Conservation (phyloP, 108 stramenopile genomes). For the Nitzschia sp. region DNA sequence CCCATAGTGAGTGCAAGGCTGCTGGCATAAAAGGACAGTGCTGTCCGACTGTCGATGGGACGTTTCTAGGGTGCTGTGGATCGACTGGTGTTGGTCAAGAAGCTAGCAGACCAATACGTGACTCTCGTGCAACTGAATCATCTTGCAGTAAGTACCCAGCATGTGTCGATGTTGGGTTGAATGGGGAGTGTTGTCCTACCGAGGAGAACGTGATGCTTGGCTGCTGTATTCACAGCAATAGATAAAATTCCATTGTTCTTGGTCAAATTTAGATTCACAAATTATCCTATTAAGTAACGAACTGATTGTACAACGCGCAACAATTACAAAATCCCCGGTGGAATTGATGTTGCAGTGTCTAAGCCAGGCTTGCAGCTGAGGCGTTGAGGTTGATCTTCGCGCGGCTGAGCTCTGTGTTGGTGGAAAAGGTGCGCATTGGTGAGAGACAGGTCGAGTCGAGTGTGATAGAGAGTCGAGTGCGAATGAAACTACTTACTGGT, state of each 20-base stretch:
- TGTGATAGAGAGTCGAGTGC: conserved; percentile 1
- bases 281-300: conserved; percentile 10
- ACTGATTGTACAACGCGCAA: conserved; percentile 21
- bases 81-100: background rate
- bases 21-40: conserved; percentile 39
- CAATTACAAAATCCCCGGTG: conserved; percentile 16
- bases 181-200: conserved; percentile 64
- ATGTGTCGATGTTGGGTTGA: conserved; percentile 35
- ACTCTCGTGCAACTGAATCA: background rate
- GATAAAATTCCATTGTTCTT: no score
- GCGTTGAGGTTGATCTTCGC: conserved; percentile 59
- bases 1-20: conserved; percentile 27
- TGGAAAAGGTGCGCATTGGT: conserved; percentile 10
- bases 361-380: conserved; percentile 25
- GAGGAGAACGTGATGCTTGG: conserved; percentile 17
- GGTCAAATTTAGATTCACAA: conserved; percentile 18
- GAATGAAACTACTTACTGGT: conserved; percentile 24
- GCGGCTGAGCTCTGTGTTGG: conserved; percentile 39
- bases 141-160: conserved; percentile 42
- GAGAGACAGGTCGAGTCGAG: background rate
- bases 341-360: conserved; percentile 10
- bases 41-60: conserved; percentile 42
- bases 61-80: conserved; percentile 41
- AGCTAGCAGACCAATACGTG: background rate
- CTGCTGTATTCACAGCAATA: no score